Evolutionary conservation across 2,329 filamentous ascomycete species (phyloP), one percentile per base, ranked within the genome.

Genomic region (Fusarium denticulatum): DNA sequence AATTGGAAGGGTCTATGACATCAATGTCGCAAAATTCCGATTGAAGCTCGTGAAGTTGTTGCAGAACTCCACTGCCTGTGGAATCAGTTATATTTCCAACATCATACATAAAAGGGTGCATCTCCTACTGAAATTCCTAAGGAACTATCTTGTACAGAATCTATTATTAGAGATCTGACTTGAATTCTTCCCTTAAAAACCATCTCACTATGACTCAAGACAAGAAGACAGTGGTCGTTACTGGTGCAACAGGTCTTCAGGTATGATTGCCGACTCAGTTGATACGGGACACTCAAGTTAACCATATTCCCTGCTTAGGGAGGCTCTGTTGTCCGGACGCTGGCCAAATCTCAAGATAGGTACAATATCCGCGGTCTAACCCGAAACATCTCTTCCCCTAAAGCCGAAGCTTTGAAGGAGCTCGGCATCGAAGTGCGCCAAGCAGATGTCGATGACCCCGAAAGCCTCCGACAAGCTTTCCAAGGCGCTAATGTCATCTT

Each of bases 211-310:
- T 66, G 60, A 15, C 42, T 4, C 47, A 65, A 49, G 20, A 58
- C 30, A 66, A 57, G 12, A 58, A 66, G 36, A 57, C 18, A 0
- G 63, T 66, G 6, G 49, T 49, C 4, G 22, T 66, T 13, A 42
- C 65, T 36, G 63, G 63, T 6, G 49, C 63, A 2, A 65, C 49
- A 0, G 63, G 63, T 6, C 36, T 58, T 3, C 63, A 66, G 15
- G 60, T 66, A 42, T 20, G 6, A 7, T 11, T 1, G 2, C 18
- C 7, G 10, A 13, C 4, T 1, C 5, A 6, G 3, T 18, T 5
- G 9, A 3, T 16, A 6, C 3, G 18, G 6, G 9, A 0, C 1
- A 6, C 2, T 14, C 2, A 7, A 3, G 1, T 6, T 53, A 12
- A 37, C 3, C 1, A 3, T 3, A 9, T 28, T 30, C 4, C 18